Conservation (phyloP, 2,329 filamentous ascomycete genomes). For the Grosmannia huntii region DNA sequence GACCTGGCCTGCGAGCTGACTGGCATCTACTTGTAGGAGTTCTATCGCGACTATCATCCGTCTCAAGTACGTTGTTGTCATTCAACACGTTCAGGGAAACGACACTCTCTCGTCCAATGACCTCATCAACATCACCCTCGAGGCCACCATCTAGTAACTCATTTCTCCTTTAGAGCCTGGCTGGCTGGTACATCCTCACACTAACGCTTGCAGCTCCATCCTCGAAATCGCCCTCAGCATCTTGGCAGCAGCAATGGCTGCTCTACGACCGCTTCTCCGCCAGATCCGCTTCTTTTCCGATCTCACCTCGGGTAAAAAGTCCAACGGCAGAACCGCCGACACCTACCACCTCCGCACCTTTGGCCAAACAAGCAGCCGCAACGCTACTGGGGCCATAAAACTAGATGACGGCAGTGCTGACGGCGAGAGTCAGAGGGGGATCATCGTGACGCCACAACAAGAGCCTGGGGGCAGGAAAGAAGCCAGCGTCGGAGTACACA, state of each 20-base stretch:
- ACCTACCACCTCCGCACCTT: background rate
- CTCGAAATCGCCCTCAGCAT: constrained; percentile 5
- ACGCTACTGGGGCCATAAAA: background rate
- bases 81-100: background rate
- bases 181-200: no score
- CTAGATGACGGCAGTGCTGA: background rate
- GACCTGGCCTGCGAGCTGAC: background rate
- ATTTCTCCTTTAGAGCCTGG: background rate
- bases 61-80: background rate
- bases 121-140: background rate
- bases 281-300: background rate
- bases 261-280: constrained; percentile 2
- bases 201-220: constrained; percentile 2
- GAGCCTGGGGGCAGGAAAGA: no score
- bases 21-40: background rate
- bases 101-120: background rate
- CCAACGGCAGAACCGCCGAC: background rate
- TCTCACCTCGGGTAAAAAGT: no score
- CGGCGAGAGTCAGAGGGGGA: background rate
- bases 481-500: no score
- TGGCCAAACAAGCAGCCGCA: background rate
- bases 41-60: background rate
- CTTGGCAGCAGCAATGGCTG: constrained; percentile 3
- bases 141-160: background rate
- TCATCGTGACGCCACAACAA: background rate